Conservation (phyloP, 148 eudicot genomes). For the Arctostaphylos glauca region DNA sequence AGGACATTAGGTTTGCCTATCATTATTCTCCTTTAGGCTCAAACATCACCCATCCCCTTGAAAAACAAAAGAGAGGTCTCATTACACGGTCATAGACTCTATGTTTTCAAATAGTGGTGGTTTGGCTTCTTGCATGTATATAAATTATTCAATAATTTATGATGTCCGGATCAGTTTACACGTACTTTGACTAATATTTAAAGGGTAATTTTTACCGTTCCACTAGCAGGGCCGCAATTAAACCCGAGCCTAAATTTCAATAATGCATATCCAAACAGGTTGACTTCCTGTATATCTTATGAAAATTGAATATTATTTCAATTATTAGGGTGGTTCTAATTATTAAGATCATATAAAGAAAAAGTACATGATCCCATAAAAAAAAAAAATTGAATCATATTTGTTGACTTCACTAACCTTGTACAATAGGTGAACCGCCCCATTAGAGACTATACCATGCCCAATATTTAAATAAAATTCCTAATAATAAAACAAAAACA, state of each 20-base stretch:
- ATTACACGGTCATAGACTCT: background rate
- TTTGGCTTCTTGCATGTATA: background rate
- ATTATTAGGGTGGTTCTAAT: background rate
- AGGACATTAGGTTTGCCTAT: background rate
- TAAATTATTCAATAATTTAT: too few relatives aligned
- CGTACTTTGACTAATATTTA: too few relatives aligned
- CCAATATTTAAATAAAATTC: background rate
- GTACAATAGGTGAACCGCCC: background rate
- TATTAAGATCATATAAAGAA: background rate
- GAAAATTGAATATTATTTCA: background rate
- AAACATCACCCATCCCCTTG: background rate
- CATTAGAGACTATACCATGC: background rate
- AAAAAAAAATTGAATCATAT: background rate
- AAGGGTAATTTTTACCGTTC: too few relatives aligned
- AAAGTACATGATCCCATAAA: background rate
- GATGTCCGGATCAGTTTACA: too few relatives aligned
- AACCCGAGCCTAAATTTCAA: too few relatives aligned
- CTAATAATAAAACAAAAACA: too few relatives aligned
- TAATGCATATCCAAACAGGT: background rate
- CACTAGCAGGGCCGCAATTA: too few relatives aligned
- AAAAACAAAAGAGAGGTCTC: background rate
- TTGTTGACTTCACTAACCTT: background rate
- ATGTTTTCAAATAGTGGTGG: background rate
- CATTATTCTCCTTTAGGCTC: background rate
- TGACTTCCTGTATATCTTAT: background rate